phyloP scores from a whole-genome alignment of 208 protist genomes.

The Zelonia costaricensis region DNA sequence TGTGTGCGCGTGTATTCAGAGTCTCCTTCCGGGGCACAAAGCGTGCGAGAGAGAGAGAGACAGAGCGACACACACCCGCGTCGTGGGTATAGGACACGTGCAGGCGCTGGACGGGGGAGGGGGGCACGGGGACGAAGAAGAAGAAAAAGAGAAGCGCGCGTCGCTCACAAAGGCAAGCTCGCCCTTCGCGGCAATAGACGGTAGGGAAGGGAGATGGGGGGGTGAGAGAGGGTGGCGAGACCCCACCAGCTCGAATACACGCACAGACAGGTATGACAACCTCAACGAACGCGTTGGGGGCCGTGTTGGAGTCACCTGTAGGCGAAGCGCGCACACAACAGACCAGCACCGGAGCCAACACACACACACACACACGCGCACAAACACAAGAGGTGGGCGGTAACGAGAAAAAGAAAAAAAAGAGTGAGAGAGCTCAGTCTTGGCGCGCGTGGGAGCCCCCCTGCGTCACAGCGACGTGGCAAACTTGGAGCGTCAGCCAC shows the following conservation, averaged over 20 bases:
- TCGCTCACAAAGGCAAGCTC: background rate
- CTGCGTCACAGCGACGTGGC: too few species aligned
- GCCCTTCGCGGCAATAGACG: too few species aligned
- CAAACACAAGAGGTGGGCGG: slow-evolving; percentile 1
- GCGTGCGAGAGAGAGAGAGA: background rate
- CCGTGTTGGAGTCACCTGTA: too few species aligned
- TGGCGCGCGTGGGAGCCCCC: too few species aligned
- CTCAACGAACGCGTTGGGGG: too few species aligned
- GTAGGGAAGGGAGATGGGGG: too few species aligned
- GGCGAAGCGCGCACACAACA: background rate
- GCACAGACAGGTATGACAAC: too few species aligned
- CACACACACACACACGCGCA: background rate
- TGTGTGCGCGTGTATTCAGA: slow-evolving; percentile 2
- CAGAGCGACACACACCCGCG: background rate
- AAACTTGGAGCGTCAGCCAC: too few species aligned
- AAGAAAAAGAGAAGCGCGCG: background rate
- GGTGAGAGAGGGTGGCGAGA: too few species aligned
- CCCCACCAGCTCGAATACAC: too few species aligned
- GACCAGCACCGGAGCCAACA: background rate
- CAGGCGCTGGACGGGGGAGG: background rate
- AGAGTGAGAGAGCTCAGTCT: slow-evolving; percentile 2
- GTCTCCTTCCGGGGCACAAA: too few species aligned
- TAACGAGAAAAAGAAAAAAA: background rate
- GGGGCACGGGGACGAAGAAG: background rate
- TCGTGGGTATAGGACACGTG: background rate